Evolutionary conservation across 768 basidiomycete species (phyloP), one percentile per base, ranked within the genome.

Genomic region (Termitomyces bulborhizus): DNA sequence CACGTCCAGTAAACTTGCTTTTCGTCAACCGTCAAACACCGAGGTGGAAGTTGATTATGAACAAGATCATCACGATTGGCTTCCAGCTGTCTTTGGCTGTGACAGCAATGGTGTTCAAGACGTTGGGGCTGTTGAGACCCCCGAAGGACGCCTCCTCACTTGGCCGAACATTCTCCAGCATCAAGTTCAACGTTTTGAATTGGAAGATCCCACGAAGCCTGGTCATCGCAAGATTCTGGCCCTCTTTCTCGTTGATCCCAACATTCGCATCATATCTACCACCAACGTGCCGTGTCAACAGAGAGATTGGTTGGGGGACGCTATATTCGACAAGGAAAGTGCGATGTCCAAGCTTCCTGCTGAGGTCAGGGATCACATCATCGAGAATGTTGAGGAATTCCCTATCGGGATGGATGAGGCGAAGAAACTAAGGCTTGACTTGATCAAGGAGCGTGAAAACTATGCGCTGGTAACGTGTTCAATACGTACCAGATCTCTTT

Each of bases 251-350:
- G 61, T 64, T 21, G 63, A 64, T 46, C 58, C 60, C 11, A 59
- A 59, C n/a, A 53, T 64, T 32, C 58, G 47, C 13, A 59, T 69
- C 21, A 58, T 63, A 16, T 68, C 67, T 11, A 63, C 66, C 1
- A 60, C 63, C 18, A 64, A 66, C 34, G 62, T 69, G 12, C 66
- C 66, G 1, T 67, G 64, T 18, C 69, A 70, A 51, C 62, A 62
- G 40, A 41, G 57, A 34, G 60, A 65, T 9, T 66, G 66, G 66
- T 63, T 64, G 61, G 32, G 41, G 2, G 56, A 61, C n/a, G 34
- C 53, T 48, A 7, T 66, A n/a, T 46, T 7, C 27, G 16, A 18
- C 40, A 56, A 56, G 1, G 43, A 52, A 31, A 55, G 36, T 15
- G 49, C 53, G 6, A 41, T 65, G 11, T 45, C 54, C n/a, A 48